Percentiles rank a stretch among this genome's conserved stretches.
Evolutionary conservation across 148 eudicot genomes (phyloP).

Genomic region (Chenopodium berlandieri): DNA sequence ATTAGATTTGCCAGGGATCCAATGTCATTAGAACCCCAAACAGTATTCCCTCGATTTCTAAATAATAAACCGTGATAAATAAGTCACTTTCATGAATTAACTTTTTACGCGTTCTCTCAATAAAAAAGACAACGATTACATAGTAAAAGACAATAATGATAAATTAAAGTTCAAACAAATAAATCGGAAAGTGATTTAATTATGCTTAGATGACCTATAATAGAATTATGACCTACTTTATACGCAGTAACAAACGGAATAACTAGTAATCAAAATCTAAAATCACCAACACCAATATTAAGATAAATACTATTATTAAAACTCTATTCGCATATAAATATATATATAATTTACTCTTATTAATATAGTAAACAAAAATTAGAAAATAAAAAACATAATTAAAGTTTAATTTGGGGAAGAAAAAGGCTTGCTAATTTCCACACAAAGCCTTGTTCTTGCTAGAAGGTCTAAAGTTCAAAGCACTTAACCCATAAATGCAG

Average conservation of each 20-base stretch:
- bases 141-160: neutral
- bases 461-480: slow-evolving; percentile 68
- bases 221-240: neutral
- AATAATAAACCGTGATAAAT: too few relatives aligned
- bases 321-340: neutral
- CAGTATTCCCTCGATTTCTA: too few relatives aligned
- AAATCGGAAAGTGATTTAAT: neutral
- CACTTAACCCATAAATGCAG: slow-evolving; percentile 72
- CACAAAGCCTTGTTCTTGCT: slow-evolving; percentile 51
- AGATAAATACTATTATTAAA: neutral
- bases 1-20: neutral
- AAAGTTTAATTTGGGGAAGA: neutral
- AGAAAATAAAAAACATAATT: neutral
- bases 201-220: neutral
- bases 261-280: neutral
- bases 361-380: neutral
- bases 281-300: neutral
- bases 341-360: neutral
- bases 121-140: too few relatives aligned
- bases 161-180: neutral
- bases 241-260: too few relatives aligned
- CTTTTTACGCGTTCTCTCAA: too few relatives aligned
- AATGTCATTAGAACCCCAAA: too few relatives aligned
- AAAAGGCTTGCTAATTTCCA: slow-evolving; percentile 35
- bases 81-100: too few relatives aligned